Base-by-base conservation (phyloP, 179 eudicot species). In the Vitellaria paradoxa region DNA sequence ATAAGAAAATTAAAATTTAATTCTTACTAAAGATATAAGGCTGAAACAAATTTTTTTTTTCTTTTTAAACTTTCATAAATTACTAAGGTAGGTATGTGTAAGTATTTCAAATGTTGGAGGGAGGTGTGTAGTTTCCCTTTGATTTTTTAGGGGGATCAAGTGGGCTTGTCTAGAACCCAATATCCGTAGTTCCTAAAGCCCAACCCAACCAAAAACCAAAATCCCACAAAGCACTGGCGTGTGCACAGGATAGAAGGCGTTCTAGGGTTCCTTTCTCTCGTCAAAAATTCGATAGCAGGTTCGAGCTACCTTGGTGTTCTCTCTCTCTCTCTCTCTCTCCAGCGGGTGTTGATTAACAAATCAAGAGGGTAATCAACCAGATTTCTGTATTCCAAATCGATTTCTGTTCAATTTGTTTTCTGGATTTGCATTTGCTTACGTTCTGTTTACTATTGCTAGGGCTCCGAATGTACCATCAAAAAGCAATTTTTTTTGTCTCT, bases 251-350 rank as follows among this genome's bases (percentile, higher is more conserved):
- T 6, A 46, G 30, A 49, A 52, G 23, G 60, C 71, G 60, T 70
- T 70, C 73, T 70, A 70, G 73, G 73, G 73, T 52, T 70, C 23
- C 21, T 23, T 20, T 5, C 42, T 24, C 73, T 26, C 49, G 20
- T 14, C 69, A 40, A 14, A 65, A 30, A 30, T 0, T 69, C 40
- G 30, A 12, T 11, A 9, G 30, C 26, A 47, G 40, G 23, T 69
- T 49, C 73, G 61, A 70, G 60, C 60, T 14, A 50, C 73, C 24
- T 46, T 20, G 0, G 57, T 49, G 55, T 8, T 3, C 70, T 65
- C 26, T 68, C 55, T 20, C 15, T n/a, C 72, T 46, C 53, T 68
- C 55, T 21, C 30, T 69, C 73, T 49, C 71, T 45, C 47, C 10
- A 24, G 15, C n/a, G 15, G 73, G 20, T 7, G 20, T 17, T 55